Evolutionary conservation across 2,329 filamentous ascomycete species (phyloP), one percentile per base, ranked within the genome.

Genomic region (Talaromyces amestolkiae): DNA sequence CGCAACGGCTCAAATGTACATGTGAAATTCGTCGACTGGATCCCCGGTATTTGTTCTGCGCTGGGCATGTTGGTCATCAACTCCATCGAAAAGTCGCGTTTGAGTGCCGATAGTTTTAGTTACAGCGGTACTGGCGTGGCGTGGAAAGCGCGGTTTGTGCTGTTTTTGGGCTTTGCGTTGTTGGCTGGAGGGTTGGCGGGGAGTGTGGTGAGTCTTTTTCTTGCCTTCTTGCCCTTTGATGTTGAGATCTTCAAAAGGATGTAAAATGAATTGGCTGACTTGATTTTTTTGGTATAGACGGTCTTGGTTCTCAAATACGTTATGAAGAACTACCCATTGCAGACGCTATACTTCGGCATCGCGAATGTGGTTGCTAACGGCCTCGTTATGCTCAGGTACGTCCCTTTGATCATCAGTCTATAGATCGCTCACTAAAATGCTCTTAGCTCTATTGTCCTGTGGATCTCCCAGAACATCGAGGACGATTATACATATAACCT

Each of bases 1-100:
- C 82, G 82, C 72, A 90, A 90, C 75, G 85, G 84, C 68, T 86
- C 85, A 60, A 76, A 82, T 66, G 83, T 88, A 22, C 86, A 90
- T 77, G 83, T 90, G 73, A 89, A 85, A 75, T 90, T 90, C 76
- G 83, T 90, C 69, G 88, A 91, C 80, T 91, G 88, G 88, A 87
- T 91, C 70, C 88, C 88, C 3, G 84, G 85, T 67, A 90, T 91
- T 78, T 90, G 88, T 81, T 88, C 85, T 51, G 83, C 86, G 67
- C 82, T 90, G 37, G 88, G 88, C 67, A 90, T 90, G 88, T 82
- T 90, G 60, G 86, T 90, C 70, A 90, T 90, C 81, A 90, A 90
- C 77, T 87, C 83, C 68, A 90, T 91, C 72, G 88, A 91, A 73
- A 90, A 90, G 78, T 84, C 86, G 31, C 81, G 87, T 47, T 76